A percentile compares a stretch with the other conserved stretches of the same genome.
These are phyloP conservation scores for Trypanosoma cruzi DNA, from an alignment of 208 protist species.

Conservation along the genomic window DNA sequence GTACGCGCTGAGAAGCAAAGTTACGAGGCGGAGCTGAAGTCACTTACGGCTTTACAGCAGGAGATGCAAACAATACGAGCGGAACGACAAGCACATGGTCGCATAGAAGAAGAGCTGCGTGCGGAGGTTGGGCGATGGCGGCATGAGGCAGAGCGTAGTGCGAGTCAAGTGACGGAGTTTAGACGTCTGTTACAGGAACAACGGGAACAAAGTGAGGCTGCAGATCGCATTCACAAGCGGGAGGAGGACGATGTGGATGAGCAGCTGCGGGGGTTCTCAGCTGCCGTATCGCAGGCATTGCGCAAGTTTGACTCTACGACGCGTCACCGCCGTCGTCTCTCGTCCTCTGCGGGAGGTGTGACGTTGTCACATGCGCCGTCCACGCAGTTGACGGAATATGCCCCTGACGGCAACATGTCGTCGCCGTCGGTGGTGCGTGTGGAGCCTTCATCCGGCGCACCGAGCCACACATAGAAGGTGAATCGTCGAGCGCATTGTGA, in stretches of 20 bases:
- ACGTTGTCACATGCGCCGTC: neutral
- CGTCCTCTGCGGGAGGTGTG: slow-evolving; percentile 1
- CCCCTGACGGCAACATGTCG: neutral
- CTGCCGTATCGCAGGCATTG: slow-evolving; percentile 11
- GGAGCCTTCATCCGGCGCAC: slow-evolving; percentile 7
- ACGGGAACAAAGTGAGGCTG: slow-evolving; percentile 14
- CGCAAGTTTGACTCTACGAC: slow-evolving; percentile 7
- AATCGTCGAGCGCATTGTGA: neutral
- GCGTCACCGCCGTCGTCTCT: neutral
- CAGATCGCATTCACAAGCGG: slow-evolving; percentile 4
- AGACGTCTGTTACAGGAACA: neutral
- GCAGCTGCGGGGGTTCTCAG: slow-evolving; percentile 11
- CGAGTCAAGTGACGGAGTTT: slow-evolving; percentile 6
- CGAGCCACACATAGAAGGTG: neutral
- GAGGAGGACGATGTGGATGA: slow-evolving; percentile 1
- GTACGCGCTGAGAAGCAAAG: neutral
- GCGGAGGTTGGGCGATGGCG: neutral
- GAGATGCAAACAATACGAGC: neutral
- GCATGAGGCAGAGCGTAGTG: neutral
- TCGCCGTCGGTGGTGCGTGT: slow-evolving; percentile 19
- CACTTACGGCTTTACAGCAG: slow-evolving; percentile 8
- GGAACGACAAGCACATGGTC: neutral
- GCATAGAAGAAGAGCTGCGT: slow-evolving; percentile 17
- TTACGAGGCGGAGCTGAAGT: slow-evolving; percentile 1
- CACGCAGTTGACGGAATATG: slow-evolving; percentile 14